Evolutionary conservation across 2,329 filamentous ascomycete species (phyloP).

Genomic region (Claviceps humidiphila): DNA sequence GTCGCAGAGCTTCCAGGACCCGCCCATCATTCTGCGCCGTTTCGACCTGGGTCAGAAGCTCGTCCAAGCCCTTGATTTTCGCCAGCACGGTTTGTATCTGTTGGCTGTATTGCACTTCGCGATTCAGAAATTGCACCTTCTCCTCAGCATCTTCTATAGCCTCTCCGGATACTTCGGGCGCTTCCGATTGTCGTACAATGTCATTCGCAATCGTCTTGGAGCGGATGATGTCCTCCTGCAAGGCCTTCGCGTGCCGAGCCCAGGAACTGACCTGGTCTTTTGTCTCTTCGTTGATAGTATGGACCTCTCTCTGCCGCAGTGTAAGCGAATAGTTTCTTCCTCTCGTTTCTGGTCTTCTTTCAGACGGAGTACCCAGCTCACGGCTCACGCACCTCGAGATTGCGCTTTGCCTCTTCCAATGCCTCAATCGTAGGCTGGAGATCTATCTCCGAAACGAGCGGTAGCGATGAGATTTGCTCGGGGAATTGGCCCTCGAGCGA

Average conservation of each 20-base stretch:
- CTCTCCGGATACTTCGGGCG: slow-evolving; percentile 39
- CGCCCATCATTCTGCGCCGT: slow-evolving; percentile 37
- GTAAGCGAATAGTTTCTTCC: neutral
- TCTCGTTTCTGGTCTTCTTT: neutral
- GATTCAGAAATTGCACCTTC: slow-evolving; percentile 41
- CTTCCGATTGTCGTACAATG: slow-evolving; percentile 66
- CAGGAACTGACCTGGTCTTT: slow-evolving; percentile 72
- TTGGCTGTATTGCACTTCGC: slow-evolving; percentile 45
- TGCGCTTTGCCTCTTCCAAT: slow-evolving; percentile 21
- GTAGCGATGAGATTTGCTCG: slow-evolving; percentile 23
- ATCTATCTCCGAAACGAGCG: slow-evolving; percentile 23
- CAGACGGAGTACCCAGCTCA: neutral
- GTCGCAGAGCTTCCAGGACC: slow-evolving; percentile 41
- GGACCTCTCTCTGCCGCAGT: slow-evolving; percentile 45
- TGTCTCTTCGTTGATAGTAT: slow-evolving; percentile 60
- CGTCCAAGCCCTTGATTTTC: slow-evolving; percentile 42
- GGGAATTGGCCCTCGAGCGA: slow-evolving; percentile 27
- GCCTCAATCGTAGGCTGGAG: slow-evolving; percentile 26
- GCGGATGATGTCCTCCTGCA: slow-evolving; percentile 73
- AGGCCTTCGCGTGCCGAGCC: slow-evolving; percentile 70
- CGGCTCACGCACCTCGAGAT: slow-evolving; percentile 25
- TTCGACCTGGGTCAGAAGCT: slow-evolving; percentile 50
- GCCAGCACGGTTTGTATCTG: slow-evolving; percentile 39
- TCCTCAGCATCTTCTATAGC: slow-evolving; percentile 38
- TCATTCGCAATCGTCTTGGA: slow-evolving; percentile 69